phyloP scores from a whole-genome alignment of 2,329 filamentous ascomycete genomes.

The Talaromyces albobiverticillius region DNA sequence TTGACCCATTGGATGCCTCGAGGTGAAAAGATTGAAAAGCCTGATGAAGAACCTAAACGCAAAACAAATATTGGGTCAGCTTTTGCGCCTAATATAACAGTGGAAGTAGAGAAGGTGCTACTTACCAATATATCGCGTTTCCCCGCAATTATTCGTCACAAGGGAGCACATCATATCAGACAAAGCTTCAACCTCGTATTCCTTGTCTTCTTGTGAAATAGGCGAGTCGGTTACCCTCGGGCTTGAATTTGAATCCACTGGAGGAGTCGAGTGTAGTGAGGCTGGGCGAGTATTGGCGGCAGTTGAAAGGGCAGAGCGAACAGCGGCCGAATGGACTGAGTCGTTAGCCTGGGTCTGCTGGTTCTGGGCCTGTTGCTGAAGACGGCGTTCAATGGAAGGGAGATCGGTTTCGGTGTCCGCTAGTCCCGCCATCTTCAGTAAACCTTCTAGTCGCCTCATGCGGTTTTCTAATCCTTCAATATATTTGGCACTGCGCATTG shows the following conservation, averaged over 20 bases:
- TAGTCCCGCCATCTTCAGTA: constrained; percentile 81
- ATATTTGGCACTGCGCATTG: constrained; percentile 74
- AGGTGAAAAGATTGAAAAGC: constrained; percentile 97
- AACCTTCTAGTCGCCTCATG: constrained; percentile 89
- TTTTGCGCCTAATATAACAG: neutral
- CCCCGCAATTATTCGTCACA: constrained; percentile 89
- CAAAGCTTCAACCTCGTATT: constrained; percentile 76
- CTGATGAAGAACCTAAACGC: constrained; percentile 78
- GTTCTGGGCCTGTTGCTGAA: constrained; percentile 49
- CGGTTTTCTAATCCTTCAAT: constrained; percentile 96
- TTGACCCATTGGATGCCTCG: constrained; percentile 99
- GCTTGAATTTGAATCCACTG: constrained; percentile 46
- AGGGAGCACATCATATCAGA: constrained; percentile 99
- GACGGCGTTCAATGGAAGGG: constrained; percentile 77
- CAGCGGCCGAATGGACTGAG: constrained; percentile 29
- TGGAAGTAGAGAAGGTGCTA: constrained; percentile 19
- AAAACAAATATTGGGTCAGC: neutral
- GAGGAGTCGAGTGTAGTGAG: constrained; percentile 46
- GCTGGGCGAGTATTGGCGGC: constrained; percentile 30
- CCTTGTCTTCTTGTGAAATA: constrained; percentile 51
- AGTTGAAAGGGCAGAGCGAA: constrained; percentile 13
- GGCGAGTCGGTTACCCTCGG: constrained; percentile 54
- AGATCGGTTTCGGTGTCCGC: constrained; percentile 75
- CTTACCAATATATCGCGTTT: constrained; percentile 90
- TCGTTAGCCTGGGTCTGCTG: constrained; percentile 22